Base-by-base conservation (phyloP, 1,284 basidiomycete genomes). In the Athelia psychrophila region DNA sequence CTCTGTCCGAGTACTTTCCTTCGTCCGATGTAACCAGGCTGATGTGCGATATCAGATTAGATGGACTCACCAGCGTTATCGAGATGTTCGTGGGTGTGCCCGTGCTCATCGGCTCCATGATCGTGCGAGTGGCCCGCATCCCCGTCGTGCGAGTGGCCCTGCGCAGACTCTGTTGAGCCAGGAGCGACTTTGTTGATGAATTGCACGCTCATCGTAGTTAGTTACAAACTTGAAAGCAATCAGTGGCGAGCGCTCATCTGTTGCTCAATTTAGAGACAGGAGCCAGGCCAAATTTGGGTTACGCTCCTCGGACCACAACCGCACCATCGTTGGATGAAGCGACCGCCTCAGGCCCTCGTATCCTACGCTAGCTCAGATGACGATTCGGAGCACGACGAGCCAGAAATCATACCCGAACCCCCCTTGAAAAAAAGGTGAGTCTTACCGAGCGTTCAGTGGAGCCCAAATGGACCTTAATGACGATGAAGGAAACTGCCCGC, bases 1-100 rank as follows among this genome's bases (percentile, higher is more conserved):
- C 95, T 24, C 96, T 81, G 67, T 98, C 94, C 19, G 90, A 76
- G 65, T 88, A 99, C 69, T 93, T 98, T 46, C 96, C 95, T 89
- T 66, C 49, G 24, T n/a, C n/a, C n/a, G n/a, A n/a, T n/a, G n/a
- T n/a, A n/a, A n/a, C n/a, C n/a, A n/a, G n/a, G n/a, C n/a, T n/a
- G n/a, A n/a, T n/a, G n/a, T n/a, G n/a, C n/a, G n/a, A n/a, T n/a
- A n/a, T n/a, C n/a, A 30, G 13, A 30, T 30, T 30, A 30, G 30
- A 61, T 76, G 50, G 44, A n/a, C 23, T 46, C 64, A 91, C 93
- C 93, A 53, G 93, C 79, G 71, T 95, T 78, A 51, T 95, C 92
- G 48, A 95, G 77, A 61, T 91, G 88, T 57, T 95, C 94, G 66
- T 96, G 94, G 0, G 93, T 93, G 62, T 95, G 93, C 2, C 93